Percentiles rank a stretch among this genome's conserved stretches.
Conservation (phyloP, 768 basidiomycete genomes). For the Mycena olivaceomarginata region DNA sequence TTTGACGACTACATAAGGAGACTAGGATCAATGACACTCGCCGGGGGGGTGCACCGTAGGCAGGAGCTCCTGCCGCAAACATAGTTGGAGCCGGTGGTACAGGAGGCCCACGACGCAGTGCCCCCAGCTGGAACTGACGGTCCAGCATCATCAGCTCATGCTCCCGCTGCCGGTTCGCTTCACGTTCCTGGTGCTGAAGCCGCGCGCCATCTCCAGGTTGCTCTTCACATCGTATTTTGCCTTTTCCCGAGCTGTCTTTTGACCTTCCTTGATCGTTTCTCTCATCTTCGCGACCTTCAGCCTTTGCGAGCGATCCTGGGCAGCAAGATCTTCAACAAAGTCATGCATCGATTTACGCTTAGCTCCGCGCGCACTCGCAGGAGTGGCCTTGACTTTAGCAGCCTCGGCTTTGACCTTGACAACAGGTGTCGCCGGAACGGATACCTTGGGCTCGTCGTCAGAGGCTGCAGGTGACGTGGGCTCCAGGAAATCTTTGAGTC, state of each 20-base stretch:
- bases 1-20: too few relatives aligned
- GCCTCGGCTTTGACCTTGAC: neutral
- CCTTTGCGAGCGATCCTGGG: neutral
- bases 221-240: neutral
- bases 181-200: neutral
- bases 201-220: too few relatives aligned
- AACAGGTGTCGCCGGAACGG: neutral
- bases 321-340: neutral
- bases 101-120: neutral
- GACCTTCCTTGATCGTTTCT: neutral
- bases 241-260: neutral
- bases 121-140: neutral
- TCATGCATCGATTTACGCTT: slow-evolving; percentile 1
- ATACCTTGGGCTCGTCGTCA: too few relatives aligned
- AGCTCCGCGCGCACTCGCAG: neutral
- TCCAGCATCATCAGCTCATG: slow-evolving; percentile 9
- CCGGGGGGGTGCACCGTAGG: too few relatives aligned
- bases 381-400: too few relatives aligned
- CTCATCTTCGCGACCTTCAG: neutral
- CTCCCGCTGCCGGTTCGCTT: neutral
- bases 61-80: too few relatives aligned
- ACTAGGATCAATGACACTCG: too few relatives aligned
- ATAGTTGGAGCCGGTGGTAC: too few relatives aligned
- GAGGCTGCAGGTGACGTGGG: too few relatives aligned
- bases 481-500: too few relatives aligned